Evolutionary conservation across 2,329 filamentous ascomycete species (phyloP).

Genomic region (Colletotrichum melonis): DNA sequence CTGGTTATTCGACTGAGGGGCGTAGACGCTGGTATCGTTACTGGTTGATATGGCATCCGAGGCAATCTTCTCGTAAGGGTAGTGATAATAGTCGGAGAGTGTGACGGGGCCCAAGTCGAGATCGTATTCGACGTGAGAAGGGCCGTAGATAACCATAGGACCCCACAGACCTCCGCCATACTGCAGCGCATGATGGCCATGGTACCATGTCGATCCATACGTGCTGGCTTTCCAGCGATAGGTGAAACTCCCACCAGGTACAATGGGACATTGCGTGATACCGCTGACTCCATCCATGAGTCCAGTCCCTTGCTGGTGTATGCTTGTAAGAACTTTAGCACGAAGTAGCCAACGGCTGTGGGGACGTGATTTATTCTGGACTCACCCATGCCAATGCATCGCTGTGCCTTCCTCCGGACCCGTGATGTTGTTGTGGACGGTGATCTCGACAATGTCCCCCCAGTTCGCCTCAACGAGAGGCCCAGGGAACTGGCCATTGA

Average conservation of each 20-base stretch:
- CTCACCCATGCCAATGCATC: conserved; percentile 34
- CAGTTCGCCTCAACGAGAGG: conserved; percentile 31
- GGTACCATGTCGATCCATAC: conserved; percentile 69
- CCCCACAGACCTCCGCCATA: conserved; percentile 67
- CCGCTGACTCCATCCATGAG: conserved; percentile 64
- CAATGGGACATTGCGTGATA: conserved; percentile 61
- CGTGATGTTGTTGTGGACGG: conserved; percentile 31
- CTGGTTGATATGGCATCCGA: conserved; percentile 53
- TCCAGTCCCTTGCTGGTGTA: conserved; percentile 26
- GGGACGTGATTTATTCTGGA: neutral
- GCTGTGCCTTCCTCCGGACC: conserved; percentile 32
- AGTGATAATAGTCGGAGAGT: conserved; percentile 70
- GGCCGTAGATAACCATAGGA: conserved; percentile 68
- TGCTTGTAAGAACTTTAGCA: neutral
- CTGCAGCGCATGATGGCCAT: conserved; percentile 65
- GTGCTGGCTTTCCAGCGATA: conserved; percentile 68
- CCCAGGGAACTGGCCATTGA: conserved; percentile 27
- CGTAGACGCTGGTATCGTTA: conserved; percentile 54
- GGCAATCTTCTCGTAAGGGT: conserved; percentile 57
- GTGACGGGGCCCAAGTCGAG: conserved; percentile 68
- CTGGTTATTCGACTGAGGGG: conserved; percentile 46
- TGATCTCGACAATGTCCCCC: conserved; percentile 26
- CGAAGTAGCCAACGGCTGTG: too few relatives aligned
- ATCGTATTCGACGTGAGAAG: conserved; percentile 64
- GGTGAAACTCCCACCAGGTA: conserved; percentile 62